Conservation (phyloP, 2,329 filamentous ascomycete species). For the Ophiostoma sp. region DNA sequence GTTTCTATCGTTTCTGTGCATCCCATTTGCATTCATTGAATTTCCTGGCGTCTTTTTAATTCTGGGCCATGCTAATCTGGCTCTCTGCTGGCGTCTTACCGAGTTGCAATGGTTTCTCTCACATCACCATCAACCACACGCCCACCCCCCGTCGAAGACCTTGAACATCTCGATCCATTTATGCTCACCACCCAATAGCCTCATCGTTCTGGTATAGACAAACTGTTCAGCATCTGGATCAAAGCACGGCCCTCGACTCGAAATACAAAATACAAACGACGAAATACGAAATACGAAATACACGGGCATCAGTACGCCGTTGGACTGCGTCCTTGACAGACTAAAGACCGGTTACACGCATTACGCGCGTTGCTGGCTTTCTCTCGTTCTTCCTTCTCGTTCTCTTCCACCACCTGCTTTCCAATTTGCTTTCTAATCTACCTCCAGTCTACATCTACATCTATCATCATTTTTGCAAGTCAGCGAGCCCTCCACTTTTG, state of each 20-base stretch:
- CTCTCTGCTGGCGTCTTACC: neutral
- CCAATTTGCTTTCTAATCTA: neutral
- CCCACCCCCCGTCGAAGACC: neutral
- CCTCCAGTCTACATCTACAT: neutral
- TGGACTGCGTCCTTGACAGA: slow-evolving; percentile 22
- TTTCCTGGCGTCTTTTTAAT: neutral
- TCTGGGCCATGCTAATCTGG: neutral
- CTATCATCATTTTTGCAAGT: neutral
- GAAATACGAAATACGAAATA: neutral
- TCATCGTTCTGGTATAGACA: neutral
- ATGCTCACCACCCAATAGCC: neutral
- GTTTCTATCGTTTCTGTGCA: neutral
- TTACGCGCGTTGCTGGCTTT: slow-evolving; percentile 22
- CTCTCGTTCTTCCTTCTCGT: neutral
- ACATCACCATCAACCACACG: neutral
- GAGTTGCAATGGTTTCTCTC: neutral
- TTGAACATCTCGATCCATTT: neutral
- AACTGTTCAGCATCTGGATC: neutral
- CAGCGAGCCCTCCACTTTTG: neutral
- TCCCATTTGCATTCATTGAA: neutral
- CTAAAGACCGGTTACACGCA: slow-evolving; percentile 20
- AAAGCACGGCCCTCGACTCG: slow-evolving; percentile 19
- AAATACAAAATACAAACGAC: slow-evolving; percentile 14
- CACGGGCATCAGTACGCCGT: slow-evolving; percentile 19
- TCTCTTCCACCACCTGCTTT: neutral